Conservation (phyloP, 2,329 filamentous ascomycete species). For the Aspergillus uvarum region DNA sequence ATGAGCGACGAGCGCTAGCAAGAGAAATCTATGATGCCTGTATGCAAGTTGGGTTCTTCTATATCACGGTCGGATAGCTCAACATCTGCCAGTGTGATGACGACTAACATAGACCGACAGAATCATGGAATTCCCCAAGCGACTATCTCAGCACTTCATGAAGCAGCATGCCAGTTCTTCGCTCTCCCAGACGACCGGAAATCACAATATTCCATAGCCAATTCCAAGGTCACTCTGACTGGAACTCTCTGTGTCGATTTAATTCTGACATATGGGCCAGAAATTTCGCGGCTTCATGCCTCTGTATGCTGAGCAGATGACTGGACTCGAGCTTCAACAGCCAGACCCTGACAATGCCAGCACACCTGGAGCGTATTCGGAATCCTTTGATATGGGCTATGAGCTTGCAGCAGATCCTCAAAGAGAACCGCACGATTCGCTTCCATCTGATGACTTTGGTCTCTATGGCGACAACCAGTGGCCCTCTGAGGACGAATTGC, state of each 20-base stretch:
- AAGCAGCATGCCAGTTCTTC: slow-evolving; percentile 43
- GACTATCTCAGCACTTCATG: slow-evolving; percentile 15
- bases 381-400: slow-evolving; percentile 30
- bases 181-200: slow-evolving; percentile 42
- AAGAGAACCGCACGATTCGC: slow-evolving; percentile 10
- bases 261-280: slow-evolving; percentile 2
- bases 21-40: slow-evolving; percentile 41
- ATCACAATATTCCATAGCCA: slow-evolving; percentile 42
- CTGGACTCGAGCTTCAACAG: slow-evolving; percentile 12
- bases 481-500: slow-evolving; percentile 19
- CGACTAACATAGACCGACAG: slow-evolving; percentile 5
- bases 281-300: slow-evolving; percentile 29
- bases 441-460: slow-evolving; percentile 18
- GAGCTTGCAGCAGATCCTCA: slow-evolving; percentile 22
- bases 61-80: slow-evolving; percentile 32
- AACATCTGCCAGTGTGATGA: accelerated
- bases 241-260: too few relatives aligned
- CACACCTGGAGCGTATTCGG: slow-evolving; percentile 16
- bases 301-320: slow-evolving; percentile 19
- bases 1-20: slow-evolving; percentile 42
- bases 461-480: slow-evolving; percentile 28
- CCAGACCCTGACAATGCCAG: background rate
- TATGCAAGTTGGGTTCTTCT: slow-evolving; percentile 49
- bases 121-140: slow-evolving; percentile 25
- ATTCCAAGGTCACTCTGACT: slow-evolving; percentile 18